Conservation (phyloP, 129 eudicot genomes). For the Mikania micrantha region DNA sequence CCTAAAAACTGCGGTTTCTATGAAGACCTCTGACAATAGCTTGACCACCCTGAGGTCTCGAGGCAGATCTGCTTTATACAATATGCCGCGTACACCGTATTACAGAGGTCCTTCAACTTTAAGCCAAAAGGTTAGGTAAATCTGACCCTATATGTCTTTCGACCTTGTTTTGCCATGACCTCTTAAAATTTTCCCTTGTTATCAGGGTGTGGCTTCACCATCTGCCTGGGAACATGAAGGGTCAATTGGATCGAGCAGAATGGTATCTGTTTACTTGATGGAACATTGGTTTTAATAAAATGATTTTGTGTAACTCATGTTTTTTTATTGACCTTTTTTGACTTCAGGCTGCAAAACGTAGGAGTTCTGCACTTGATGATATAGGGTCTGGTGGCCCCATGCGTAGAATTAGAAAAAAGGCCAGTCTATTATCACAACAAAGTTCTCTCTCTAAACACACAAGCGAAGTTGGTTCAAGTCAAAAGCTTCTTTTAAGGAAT, state of each 20-base stretch:
- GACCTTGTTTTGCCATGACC: not conserved
- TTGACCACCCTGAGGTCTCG: conserved; percentile 64
- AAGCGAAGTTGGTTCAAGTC: conserved; percentile 27
- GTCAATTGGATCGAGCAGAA: conserved; percentile 32
- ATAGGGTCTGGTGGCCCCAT: conserved; percentile 80
- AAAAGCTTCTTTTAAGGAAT: conserved; percentile 33
- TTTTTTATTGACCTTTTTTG: not conserved
- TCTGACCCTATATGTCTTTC: not conserved
- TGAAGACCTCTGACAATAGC: conserved; percentile 43
- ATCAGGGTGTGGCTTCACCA: conserved; percentile 43
- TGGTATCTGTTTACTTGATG: conserved; percentile 25
- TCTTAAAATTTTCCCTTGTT: not conserved
- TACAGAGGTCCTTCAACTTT: conserved; percentile 37
- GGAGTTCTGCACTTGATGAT: conserved; percentile 70
- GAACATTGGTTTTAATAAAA: not conserved
- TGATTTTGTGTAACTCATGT: not conserved
- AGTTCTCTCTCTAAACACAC: conserved; percentile 21
- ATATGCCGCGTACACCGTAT: conserved; percentile 88
- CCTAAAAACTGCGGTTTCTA: conserved; percentile 28
- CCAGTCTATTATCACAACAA: conserved; percentile 48
- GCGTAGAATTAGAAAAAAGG: conserved; percentile 76
- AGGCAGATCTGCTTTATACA: conserved; percentile 88
- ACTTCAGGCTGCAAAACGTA: conserved; percentile 70
- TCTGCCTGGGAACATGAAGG: conserved; percentile 40
- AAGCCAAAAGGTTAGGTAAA: conserved; percentile 29